phyloP scores from a whole-genome alignment of 2,329 filamentous ascomycete species.

The Zopfia rhizophila region DNA sequence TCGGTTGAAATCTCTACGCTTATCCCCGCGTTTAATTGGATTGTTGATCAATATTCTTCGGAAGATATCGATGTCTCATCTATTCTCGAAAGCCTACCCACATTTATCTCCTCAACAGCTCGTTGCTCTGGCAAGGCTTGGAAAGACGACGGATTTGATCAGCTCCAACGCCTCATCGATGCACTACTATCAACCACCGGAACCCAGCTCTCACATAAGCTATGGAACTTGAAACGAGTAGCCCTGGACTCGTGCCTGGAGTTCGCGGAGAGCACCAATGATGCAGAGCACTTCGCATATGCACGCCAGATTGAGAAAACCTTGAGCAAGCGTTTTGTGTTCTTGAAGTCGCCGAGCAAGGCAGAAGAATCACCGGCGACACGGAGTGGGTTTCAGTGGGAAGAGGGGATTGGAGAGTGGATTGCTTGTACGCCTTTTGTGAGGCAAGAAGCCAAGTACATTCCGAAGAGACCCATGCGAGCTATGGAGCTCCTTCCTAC shows the following conservation, averaged over 20 bases:
- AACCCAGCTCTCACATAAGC: constrained; percentile 38
- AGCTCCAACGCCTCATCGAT: constrained; percentile 43
- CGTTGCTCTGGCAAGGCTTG: constrained; percentile 48
- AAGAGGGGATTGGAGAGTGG: constrained; percentile 60
- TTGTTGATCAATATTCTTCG: constrained; percentile 35
- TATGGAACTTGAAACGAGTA: constrained; percentile 49
- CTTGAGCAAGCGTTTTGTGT: constrained; percentile 38
- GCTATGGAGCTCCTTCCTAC: constrained; percentile 38
- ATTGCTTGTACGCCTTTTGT: constrained; percentile 54
- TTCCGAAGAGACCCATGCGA: constrained; percentile 29
- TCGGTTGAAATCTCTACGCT: constrained; percentile 20
- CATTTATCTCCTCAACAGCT: constrained; percentile 44
- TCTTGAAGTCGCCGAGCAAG: constrained; percentile 40
- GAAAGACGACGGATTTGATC: constrained; percentile 46
- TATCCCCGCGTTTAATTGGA: constrained; percentile 30
- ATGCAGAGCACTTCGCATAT: constrained; percentile 39
- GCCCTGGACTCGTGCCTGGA: constrained; percentile 49
- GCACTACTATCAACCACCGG: constrained; percentile 36
- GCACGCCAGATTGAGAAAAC: constrained; percentile 42
- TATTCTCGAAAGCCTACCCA: constrained; percentile 36
- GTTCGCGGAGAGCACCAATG: constrained; percentile 46
- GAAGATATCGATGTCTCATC: constrained; percentile 32
- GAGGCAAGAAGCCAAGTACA: constrained; percentile 29
- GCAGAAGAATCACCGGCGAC: constrained; percentile 33
- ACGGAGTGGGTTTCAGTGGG: constrained; percentile 52